A percentile compares a stretch with the other conserved stretches of the same genome.
phyloP scores from a whole-genome alignment of 305 asterid species.

The Solanum hybrid region DNA sequence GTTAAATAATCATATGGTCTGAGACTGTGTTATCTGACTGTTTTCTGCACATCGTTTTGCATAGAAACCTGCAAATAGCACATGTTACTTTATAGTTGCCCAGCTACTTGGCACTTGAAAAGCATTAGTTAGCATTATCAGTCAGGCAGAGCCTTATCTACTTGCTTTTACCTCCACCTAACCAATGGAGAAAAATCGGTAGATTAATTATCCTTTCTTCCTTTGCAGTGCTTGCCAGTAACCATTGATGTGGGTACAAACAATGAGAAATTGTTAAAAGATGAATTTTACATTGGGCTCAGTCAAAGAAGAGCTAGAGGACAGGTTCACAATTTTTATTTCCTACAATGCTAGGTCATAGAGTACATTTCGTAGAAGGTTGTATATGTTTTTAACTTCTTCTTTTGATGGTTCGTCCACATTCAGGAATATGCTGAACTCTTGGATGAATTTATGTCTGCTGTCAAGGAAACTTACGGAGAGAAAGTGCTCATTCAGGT shows the following conservation, averaged over 20 bases:
- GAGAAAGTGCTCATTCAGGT: slow-evolving; percentile 97
- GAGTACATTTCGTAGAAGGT: not conserved
- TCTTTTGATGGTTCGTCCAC: not conserved
- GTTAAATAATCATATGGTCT: not conserved
- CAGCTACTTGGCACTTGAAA: not conserved
- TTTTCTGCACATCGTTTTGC: not conserved
- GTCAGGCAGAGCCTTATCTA: not conserved
- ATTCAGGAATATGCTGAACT: slow-evolving; percentile 87
- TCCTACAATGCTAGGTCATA: not conserved
- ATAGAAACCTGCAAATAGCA: not conserved
- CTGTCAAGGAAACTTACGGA: slow-evolving; percentile 88
- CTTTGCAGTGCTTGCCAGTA: slow-evolving; percentile 74
- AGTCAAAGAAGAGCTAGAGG: slow-evolving; percentile 90
- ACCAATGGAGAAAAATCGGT: not conserved
- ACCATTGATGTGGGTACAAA: slow-evolving; percentile 96
- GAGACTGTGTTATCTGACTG: not conserved
- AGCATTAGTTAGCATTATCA: not conserved
- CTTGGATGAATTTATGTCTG: slow-evolving; percentile 80
- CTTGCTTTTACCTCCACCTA: not conserved
- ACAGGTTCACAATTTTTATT: slow-evolving; percentile 38
- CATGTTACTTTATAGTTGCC: not conserved
- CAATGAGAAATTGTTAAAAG: slow-evolving; percentile 66
- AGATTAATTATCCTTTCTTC: not conserved
- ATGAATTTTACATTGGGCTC: slow-evolving; percentile 92
- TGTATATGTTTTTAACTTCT: not conserved